Evolutionary conservation across 495 filamentous ascomycete species (phyloP).

Genomic region (Aspergillus taichungensis): DNA sequence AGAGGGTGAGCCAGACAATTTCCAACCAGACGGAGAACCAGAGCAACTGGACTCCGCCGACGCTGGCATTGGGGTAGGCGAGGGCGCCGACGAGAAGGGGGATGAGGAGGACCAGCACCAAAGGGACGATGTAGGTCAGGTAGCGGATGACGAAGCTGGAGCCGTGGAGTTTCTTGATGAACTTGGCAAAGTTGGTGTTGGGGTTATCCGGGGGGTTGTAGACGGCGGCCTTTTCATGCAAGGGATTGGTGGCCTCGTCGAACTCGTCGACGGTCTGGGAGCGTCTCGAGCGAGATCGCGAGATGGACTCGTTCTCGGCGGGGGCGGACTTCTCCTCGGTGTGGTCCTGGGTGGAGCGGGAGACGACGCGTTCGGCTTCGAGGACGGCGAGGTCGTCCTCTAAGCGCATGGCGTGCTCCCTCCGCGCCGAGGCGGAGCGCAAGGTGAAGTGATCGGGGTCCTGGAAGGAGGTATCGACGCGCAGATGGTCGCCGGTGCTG

Average conservation of each 20-base stretch:
- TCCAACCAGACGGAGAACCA: slow-evolving; percentile 97
- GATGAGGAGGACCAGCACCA: slow-evolving; percentile 65
- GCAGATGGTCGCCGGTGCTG: slow-evolving; percentile 17
- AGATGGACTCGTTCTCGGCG: slow-evolving; percentile 32
- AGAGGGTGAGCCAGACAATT: slow-evolving; percentile 85
- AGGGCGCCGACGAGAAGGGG: slow-evolving; percentile 73
- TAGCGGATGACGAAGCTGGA: slow-evolving; percentile 77
- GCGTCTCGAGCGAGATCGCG: slow-evolving; percentile 40
- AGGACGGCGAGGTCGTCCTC: slow-evolving; percentile 81
- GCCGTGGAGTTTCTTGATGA: slow-evolving; percentile 59
- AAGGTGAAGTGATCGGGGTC: slow-evolving; percentile 15
- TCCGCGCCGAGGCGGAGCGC: slow-evolving; percentile 42
- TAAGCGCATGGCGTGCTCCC: slow-evolving; percentile 62
- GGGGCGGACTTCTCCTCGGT: slow-evolving; percentile 25
- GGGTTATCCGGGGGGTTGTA: slow-evolving; percentile 64
- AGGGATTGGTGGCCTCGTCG: slow-evolving; percentile 62
- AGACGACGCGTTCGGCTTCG: slow-evolving; percentile 69
- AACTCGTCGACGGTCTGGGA: slow-evolving; percentile 74
- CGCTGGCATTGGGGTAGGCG: slow-evolving; percentile 51
- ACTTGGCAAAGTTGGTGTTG: slow-evolving; percentile 48
- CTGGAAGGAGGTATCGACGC: slow-evolving; percentile 27
- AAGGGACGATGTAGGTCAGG: slow-evolving; percentile 74
- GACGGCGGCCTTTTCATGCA: slow-evolving; percentile 59
- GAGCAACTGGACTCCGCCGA: slow-evolving; percentile 68
- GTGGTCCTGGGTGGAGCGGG: slow-evolving; percentile 41